Conservation (phyloP, 495 filamentous ascomycete genomes). For the Hypoxylon crocopeplum region DNA sequence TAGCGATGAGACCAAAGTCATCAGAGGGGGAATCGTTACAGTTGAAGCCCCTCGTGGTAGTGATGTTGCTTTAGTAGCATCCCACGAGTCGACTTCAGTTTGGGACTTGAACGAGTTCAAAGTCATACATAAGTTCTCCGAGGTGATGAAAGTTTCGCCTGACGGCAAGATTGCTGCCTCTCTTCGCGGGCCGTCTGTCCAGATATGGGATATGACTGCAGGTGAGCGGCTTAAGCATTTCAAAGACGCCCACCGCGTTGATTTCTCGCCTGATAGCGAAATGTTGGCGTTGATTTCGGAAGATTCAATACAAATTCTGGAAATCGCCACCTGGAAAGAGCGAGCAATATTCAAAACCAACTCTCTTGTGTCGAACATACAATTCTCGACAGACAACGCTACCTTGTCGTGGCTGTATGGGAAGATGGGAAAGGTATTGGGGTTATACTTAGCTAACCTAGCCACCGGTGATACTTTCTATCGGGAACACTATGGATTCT, state of each 20-base stretch:
- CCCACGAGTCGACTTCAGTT: not conserved
- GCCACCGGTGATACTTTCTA: not conserved
- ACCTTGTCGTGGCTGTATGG: not conserved
- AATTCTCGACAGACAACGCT: slow-evolving; percentile 3
- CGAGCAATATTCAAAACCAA: not conserved
- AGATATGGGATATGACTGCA: not conserved
- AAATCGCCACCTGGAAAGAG: not conserved
- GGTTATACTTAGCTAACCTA: not conserved
- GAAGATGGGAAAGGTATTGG: not conserved
- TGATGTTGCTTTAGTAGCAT: not conserved
- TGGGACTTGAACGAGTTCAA: not conserved
- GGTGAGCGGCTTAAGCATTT: not conserved
- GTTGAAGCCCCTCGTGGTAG: not conserved
- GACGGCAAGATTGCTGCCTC: not conserved
- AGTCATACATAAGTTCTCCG: not conserved
- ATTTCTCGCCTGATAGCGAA: not conserved
- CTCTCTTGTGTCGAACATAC: not conserved
- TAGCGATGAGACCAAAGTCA: not conserved
- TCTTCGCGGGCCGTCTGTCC: not conserved
- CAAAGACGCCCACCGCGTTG: not conserved
- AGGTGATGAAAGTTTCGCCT: not conserved
- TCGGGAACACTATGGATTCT: not conserved
- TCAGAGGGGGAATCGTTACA: not conserved
- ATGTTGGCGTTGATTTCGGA: not conserved
- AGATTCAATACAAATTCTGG: not conserved